Base-by-base conservation (phyloP, 768 basidiomycete genomes). In the Pleurotus sapidus region DNA sequence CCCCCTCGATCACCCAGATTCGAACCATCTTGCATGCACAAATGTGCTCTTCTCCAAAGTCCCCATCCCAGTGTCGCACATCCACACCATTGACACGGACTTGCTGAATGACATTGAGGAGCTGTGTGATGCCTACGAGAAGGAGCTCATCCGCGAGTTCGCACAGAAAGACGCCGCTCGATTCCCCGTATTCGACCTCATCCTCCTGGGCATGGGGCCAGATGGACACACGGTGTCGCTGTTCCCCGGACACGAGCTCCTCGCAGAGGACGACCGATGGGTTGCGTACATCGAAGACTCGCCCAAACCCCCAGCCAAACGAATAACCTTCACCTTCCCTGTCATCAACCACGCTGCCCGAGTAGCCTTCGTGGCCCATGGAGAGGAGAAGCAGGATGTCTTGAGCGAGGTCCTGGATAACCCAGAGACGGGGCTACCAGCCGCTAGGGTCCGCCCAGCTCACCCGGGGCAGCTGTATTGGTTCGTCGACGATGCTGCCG, bases 151-250 rank as follows among this genome's bases (percentile, higher is more conserved):
- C 67, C 80, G 71, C 59, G 89, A 91, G 69, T 99, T 99, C 67
- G 97, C 95, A 0, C 86, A 89, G 68, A 91, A 87, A 68, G 93
- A 98, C 69, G 80, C 94, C 4, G 96, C 96, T 15, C 88, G 95
- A 59, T 98, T 98, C 82, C 97, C 97, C 60, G 80, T 97, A 51
- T 98, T 99, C 71, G 97, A 99, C 70, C 85, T 99, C 68, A 90
- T 98, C 74, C 84, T 99, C 45, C 88, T 99, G 51, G 97, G 97
- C 49, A 87, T 95, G 83, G 97, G 97, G 27, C 92, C 91, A 4
- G 97, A 98, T 69, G 96, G 96, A n/a, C 97, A 99, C 78, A 98
- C 96, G 42, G 94, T 90, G 60, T 95, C 92, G 5, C 87, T 99
- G 63, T 99, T 99, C 84, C 97, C 97, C 7, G 90, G 82, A n/a